These are phyloP conservation scores for Backusella westeae DNA, from an alignment of 192 early-diverging fungal species.

Conservation along the genomic window DNA sequence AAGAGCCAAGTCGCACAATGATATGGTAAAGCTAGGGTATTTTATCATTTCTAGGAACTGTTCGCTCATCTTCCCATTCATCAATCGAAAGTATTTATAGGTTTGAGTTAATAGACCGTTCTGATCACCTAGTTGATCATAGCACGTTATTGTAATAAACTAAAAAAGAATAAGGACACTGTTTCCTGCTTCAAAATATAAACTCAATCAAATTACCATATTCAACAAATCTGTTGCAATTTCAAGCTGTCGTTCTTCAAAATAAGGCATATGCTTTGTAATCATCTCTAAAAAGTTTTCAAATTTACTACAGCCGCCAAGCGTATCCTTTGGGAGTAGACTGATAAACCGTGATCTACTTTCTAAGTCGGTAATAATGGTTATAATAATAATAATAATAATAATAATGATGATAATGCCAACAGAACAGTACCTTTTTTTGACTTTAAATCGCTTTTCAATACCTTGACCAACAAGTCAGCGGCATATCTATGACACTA, in stretches of 20 bases:
- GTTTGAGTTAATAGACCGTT: neutral
- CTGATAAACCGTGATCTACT: neutral
- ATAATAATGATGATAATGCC: neutral
- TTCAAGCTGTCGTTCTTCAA: neutral
- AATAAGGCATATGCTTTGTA: neutral
- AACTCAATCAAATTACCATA: neutral
- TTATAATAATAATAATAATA: neutral
- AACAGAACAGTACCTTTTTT: neutral
- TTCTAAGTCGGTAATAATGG: too few relatives aligned
- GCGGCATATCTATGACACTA: neutral
- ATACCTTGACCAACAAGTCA: neutral
- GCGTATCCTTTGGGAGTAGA: neutral
- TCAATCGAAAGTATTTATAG: neutral
- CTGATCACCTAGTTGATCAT: neutral
- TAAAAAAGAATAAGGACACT: neutral
- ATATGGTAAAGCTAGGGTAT: slow-evolving; percentile 4
- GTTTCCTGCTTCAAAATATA: neutral
- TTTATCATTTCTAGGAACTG: neutral
- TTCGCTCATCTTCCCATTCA: neutral
- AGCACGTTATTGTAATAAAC: neutral
- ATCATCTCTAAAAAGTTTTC: neutral
- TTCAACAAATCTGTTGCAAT: neutral
- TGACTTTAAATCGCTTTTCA: neutral
- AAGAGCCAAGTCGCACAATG: neutral
- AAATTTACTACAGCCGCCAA: neutral